These are phyloP conservation scores for Colletotrichum cereale DNA, from an alignment of 2,329 filamentous ascomycete species.

Conservation along the genomic window DNA sequence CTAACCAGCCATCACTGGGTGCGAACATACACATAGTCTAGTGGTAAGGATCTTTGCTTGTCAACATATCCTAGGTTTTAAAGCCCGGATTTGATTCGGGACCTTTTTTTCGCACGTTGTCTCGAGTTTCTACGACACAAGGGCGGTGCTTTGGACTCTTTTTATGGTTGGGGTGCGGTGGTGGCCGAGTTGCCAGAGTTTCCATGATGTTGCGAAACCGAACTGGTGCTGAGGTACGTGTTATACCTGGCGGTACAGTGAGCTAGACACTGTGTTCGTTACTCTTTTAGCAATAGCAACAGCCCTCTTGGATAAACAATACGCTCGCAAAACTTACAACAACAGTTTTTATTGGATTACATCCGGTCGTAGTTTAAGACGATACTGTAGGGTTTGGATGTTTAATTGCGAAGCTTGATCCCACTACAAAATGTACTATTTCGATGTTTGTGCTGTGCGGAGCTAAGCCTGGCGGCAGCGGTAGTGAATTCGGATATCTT, in stretches of 20 bases:
- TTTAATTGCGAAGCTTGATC: too few relatives aligned
- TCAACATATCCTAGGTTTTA: not conserved
- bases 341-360: too few relatives aligned
- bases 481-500: not conserved
- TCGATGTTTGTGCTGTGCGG: not conserved
- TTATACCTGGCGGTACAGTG: too few relatives aligned
- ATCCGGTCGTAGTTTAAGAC: too few relatives aligned
- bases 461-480: conserved; percentile 12
- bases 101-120: not conserved
- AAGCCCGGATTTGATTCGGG: not conserved
- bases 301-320: too few relatives aligned
- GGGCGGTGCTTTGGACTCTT: not conserved
- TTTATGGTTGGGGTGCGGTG: not conserved
- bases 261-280: too few relatives aligned
- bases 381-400: too few relatives aligned
- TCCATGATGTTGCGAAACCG: not conserved
- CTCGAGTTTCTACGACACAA: not conserved
- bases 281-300: too few relatives aligned
- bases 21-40: conserved; percentile 2
- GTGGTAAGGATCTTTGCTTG: conserved; percentile 6
- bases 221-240: too few relatives aligned
- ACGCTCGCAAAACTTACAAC: too few relatives aligned
- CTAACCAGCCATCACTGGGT: not conserved
- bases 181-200: not conserved
- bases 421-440: too few relatives aligned